phyloP scores from a whole-genome alignment of 805 yeast species.

The Suhomyces canberraensis region DNA sequence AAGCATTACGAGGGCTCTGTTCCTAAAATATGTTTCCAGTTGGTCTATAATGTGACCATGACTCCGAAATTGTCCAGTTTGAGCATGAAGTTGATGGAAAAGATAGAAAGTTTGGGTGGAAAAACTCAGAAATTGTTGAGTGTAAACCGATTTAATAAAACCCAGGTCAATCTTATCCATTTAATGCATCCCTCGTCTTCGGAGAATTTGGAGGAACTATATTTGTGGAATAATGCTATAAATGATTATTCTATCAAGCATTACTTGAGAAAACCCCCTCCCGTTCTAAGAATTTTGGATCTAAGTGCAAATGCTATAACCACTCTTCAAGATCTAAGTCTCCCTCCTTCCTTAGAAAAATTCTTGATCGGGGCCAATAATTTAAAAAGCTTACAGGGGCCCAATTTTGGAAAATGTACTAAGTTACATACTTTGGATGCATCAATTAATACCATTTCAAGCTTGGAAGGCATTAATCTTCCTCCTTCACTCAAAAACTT shows the following conservation, averaged over 20 bases:
- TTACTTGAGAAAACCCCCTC: not conserved
- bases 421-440: constrained; percentile 13
- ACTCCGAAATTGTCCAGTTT: not conserved
- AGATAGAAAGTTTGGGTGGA: constrained; percentile 8
- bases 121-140: constrained; percentile 11
- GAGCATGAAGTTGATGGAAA: constrained; percentile 9
- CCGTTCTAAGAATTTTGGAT: constrained; percentile 8
- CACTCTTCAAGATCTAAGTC: constrained; percentile 8
- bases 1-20: constrained; percentile 10
- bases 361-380: constrained; percentile 14
- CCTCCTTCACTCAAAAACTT: constrained; percentile 10
- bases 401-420: constrained; percentile 6
- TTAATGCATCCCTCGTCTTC: constrained; percentile 6
- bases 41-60: constrained; percentile 8
- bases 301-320: constrained; percentile 16
- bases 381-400: constrained; percentile 11
- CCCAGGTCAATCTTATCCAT: not conserved
- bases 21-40: constrained; percentile 9
- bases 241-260: constrained; percentile 5
- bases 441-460: constrained; percentile 12
- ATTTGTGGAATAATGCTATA: constrained; percentile 13
- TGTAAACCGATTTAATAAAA: constrained; percentile 6
- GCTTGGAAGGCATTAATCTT: constrained; percentile 8
- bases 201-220: constrained; percentile 9
- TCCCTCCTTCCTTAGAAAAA: constrained; percentile 12